Base-by-base conservation (phyloP, 768 basidiomycete genomes). In the Mycena venus region DNA sequence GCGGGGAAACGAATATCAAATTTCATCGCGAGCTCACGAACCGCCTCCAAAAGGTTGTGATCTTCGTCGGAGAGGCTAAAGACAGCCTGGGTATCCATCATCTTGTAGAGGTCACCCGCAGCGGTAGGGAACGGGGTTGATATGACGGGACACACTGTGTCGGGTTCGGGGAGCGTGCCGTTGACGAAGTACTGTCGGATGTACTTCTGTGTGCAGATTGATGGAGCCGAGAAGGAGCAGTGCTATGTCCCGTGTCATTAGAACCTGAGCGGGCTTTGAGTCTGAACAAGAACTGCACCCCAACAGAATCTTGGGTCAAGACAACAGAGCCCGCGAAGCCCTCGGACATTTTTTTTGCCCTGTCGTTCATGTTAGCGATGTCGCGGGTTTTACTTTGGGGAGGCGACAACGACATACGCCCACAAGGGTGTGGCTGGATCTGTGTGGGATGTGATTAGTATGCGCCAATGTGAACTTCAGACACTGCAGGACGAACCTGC, bases 401-500 rank as follows among this genome's bases (percentile, higher is more conserved):
- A n/a, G 17, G 25, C 32, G 27, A n/a, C n/a, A n/a, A n/a, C 49
- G 44, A 70, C 74, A 10, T 73, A 79, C 79, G 51, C 47, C 56
- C 40, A 25, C 1, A 80, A 60, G 6, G 79, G 75, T n/a, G 77
- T 77, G 8, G 72, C 75, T 4, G 77, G 79, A 70, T 79, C 78
- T 78, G 44, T 7, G 34, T n/a, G n/a, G n/a, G n/a, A n/a, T n/a
- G n/a, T n/a, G n/a, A n/a, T n/a, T n/a, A n/a, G n/a, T n/a, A n/a
- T n/a, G n/a, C n/a, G n/a, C n/a, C n/a, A n/a, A n/a, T n/a, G n/a
- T n/a, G n/a, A n/a, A n/a, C n/a, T 14, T 9, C 15, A 38, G 27
- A 81, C 17, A 84, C 61, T 60, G 82, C 58, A 81, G 84, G 36
- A 40, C 68, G 14, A 2, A 74, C 75, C 75, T 4, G 64, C 65